These are phyloP conservation scores for Talaromyces atroroseus DNA, from an alignment of 2,329 filamentous ascomycete genomes.

Conservation along the genomic window DNA sequence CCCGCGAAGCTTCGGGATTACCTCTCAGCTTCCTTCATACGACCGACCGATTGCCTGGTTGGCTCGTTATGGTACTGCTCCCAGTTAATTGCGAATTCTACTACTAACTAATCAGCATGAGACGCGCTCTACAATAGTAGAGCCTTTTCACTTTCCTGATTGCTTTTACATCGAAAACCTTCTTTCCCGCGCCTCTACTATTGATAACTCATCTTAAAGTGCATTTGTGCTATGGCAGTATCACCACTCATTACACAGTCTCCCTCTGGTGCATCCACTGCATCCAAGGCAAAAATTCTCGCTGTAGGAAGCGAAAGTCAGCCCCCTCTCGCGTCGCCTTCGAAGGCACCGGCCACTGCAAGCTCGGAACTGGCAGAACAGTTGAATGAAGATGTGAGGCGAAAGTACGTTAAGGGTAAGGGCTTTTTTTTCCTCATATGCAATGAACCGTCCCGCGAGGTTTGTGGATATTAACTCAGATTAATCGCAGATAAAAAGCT, in stretches of 20 bases:
- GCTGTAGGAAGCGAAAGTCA: constrained; percentile 26
- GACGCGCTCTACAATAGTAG: not conserved
- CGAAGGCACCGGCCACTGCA: constrained; percentile 15
- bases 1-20: not conserved
- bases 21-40: not conserved
- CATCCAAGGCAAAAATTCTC: constrained; percentile 30
- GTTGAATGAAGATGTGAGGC: constrained; percentile 73
- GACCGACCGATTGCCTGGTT: not conserved
- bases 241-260: constrained; percentile 40
- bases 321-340: constrained; percentile 16
- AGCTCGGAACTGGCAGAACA: constrained; percentile 59
- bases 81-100: not conserved
- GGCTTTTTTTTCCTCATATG: not conserved
- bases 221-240: constrained; percentile 35
- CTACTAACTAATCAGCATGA: not conserved
- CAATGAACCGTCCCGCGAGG: not conserved
- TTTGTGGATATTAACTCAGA: constrained; percentile 1
- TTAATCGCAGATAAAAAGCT: constrained; percentile 67
- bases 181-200: not conserved
- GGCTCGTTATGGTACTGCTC: not conserved
- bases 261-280: constrained; percentile 29
- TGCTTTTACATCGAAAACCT: not conserved
- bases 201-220: not conserved
- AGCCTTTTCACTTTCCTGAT: not conserved
- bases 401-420: constrained; percentile 81